phyloP scores from a whole-genome alignment of 2,329 filamentous ascomycete genomes.

The Epichloe bromicola region DNA sequence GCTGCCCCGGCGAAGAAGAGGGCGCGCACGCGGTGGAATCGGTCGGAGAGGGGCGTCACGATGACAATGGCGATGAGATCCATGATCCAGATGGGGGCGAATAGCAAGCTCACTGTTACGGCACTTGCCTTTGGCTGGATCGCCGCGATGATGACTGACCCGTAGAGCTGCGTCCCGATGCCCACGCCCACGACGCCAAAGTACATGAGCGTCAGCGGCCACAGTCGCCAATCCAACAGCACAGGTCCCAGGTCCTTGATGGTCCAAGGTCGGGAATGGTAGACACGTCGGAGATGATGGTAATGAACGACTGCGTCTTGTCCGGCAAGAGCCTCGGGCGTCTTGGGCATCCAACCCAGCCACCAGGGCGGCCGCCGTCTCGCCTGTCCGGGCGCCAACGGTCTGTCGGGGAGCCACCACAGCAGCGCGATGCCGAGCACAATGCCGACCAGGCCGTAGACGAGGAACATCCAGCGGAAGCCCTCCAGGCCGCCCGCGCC shows the following conservation, averaged over 20 bases:
- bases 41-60: conserved; percentile 73
- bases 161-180: conserved; percentile 80
- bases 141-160: conserved; percentile 69
- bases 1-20: conserved; percentile 69
- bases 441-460: conserved; percentile 68
- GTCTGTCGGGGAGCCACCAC: conserved; percentile 86
- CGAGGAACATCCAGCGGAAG: conserved; percentile 85
- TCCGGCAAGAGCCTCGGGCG: conserved; percentile 58
- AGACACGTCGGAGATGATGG: conserved; percentile 66
- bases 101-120: conserved; percentile 67
- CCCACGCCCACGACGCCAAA: conserved; percentile 89
- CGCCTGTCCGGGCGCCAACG: conserved; percentile 56
- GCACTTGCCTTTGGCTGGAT: conserved; percentile 63
- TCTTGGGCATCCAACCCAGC: conserved; percentile 52
- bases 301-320: conserved; percentile 75
- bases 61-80: conserved; percentile 79
- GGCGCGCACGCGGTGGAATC: conserved; percentile 68
- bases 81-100: conserved; percentile 90
- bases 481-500: conserved; percentile 62
- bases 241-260: conserved; percentile 56
- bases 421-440: conserved; percentile 60
- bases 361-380: conserved; percentile 35
- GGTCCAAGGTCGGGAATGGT: conserved; percentile 62
- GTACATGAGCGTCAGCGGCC: conserved; percentile 82
- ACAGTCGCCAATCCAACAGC: conserved; percentile 74